Base-by-base conservation (phyloP, 2,329 filamentous ascomycete genomes). In the Venturiaceae sp. region DNA sequence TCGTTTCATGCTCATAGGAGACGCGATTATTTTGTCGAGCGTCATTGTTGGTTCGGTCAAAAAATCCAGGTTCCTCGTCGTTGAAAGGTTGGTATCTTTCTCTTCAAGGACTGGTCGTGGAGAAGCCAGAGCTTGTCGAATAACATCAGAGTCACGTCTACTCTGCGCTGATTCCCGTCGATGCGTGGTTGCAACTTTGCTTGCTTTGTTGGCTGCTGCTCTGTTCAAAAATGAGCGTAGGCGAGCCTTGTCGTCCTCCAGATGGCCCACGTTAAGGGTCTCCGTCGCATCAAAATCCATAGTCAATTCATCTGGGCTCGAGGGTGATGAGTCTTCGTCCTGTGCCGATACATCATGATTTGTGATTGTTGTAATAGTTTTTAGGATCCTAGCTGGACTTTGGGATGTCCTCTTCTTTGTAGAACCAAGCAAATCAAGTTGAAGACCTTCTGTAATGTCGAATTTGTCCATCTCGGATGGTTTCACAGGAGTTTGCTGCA, bases 161-260 rank as follows among this genome's bases (percentile, higher is more conserved):
- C 78, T 76, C 71, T 72, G 36, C 6, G 33, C 44, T 6, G 50
- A 58, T 58, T 58, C 41, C 3, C 58, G 46, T 33, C 52, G 23
- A 28, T 68, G 63, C 19, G 69, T 67, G 11, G 63, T 63, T 16
- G 67, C 65, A 23, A 71, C 65, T 53, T 70, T 72, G 58, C 55
- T 61, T 19, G 72, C 67, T 63, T 76, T 78, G 62, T 68, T 77
- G 32, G 75, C 72, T n/a, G 73, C 75, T n/a, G 75, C 75, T 8
- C 76, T 74, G 19, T 67, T 75, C 44, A 80, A 70, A 62, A 79
- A 80, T 36, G 77, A 75, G 60, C 76, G 76, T 5, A 80, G 66
- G 16, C 78, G 65, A 1, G 75, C 76, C 7, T 77, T 79, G 60
- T 79, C 77, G 58, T 77, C 75, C 39, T 74, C 66, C 61, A 78